Conservation (phyloP, 345 rosid species). For the Litchi chinensis region DNA sequence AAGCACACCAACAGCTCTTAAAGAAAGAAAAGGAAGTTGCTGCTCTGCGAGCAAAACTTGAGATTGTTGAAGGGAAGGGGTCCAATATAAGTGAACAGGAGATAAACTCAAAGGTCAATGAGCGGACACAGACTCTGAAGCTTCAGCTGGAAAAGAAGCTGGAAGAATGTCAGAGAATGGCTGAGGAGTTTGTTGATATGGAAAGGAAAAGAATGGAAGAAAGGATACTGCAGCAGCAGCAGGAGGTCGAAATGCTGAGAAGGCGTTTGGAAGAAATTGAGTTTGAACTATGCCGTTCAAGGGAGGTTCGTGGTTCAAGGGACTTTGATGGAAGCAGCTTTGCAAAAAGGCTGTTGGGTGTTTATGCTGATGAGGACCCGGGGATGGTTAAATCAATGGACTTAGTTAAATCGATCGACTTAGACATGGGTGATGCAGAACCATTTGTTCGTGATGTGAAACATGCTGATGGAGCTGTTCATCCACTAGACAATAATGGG, state of each 20-base stretch:
- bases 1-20: conserved; percentile 68
- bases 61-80: conserved; percentile 53
- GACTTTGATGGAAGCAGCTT: conserved; percentile 65
- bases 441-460: conserved; percentile 46
- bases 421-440: conserved; percentile 89
- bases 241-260: conserved; percentile 83
- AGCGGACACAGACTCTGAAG: conserved; percentile 55
- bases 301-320: conserved; percentile 34
- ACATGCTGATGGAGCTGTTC: conserved; percentile 24
- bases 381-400: conserved; percentile 99
- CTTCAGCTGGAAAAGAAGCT: conserved; percentile 69
- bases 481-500: conserved; percentile 24
- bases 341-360: conserved; percentile 64
- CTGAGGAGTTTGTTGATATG: conserved; percentile 78
- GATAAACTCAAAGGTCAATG: conserved; percentile 74
- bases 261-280: conserved; percentile 80
- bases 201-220: conserved; percentile 97
- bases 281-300: conserved; percentile 47
- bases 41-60: conserved; percentile 50
- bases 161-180: conserved; percentile 79
- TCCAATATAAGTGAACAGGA: conserved; percentile 62
- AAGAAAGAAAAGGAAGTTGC: conserved; percentile 88
- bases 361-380: conserved; percentile 72
- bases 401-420: conserved; percentile 91
- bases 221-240: conserved; percentile 82